These are phyloP conservation scores for Claviceps sp. DNA, from an alignment of 2,329 filamentous ascomycete genomes.

Conservation along the genomic window DNA sequence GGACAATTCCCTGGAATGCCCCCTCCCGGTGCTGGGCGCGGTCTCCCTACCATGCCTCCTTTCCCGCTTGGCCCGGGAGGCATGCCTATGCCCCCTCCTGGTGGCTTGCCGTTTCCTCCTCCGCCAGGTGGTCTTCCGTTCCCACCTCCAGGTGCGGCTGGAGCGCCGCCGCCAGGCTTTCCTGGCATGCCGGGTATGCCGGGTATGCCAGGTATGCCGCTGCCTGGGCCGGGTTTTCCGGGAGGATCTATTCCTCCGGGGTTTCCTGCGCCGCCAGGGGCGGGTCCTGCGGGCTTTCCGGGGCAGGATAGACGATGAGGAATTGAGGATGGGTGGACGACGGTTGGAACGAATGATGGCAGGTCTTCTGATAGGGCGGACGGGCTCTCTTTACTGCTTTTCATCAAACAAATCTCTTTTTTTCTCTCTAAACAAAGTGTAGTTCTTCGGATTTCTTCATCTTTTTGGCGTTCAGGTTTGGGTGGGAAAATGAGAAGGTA, in stretches of 20 bases:
- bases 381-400: neutral
- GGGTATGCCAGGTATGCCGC: conserved; percentile 22
- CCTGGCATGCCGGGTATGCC: conserved; percentile 12
- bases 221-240: conserved; percentile 30
- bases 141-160: conserved; percentile 21
- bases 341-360: neutral
- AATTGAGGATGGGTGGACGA: neutral
- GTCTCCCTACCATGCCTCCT: conserved; percentile 32
- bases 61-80: conserved; percentile 24
- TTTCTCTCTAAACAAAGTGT: conserved; percentile 7
- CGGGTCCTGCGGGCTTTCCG: conserved; percentile 14
- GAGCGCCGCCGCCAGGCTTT: conserved; percentile 17
- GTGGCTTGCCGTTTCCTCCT: conserved; percentile 27
- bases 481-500: neutral
- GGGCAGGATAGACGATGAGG: conserved; percentile 27
- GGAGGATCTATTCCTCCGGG: conserved; percentile 20
- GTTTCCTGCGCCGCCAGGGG: conserved; percentile 6
- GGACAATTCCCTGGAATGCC: conserved; percentile 26
- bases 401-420: neutral
- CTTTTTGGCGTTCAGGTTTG: conserved; percentile 17
- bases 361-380: neutral
- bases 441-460: conserved; percentile 14
- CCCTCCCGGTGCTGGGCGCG: conserved; percentile 33
- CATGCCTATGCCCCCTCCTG: conserved; percentile 23
- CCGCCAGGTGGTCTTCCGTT: conserved; percentile 24